Base-by-base conservation (phyloP, 345 rosid genomes). In the Hibiscus trionum region DNA sequence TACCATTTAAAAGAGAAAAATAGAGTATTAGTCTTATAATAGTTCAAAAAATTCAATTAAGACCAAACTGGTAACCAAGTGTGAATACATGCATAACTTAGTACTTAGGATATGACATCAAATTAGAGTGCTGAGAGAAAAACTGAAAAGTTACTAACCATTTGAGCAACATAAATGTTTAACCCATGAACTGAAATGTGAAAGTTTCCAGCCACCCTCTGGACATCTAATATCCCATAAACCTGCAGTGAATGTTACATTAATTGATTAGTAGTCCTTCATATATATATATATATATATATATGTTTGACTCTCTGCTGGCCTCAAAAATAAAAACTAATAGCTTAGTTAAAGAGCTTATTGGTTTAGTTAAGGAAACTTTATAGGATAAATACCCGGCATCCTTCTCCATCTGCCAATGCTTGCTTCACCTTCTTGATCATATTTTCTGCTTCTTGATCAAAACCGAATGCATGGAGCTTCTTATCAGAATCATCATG, bases 131-230 rank as follows among this genome's bases (percentile, higher is more conserved):
- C 7, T 8, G 16, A 24, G 10, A 74, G 49, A 49, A 16, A 61
- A 42, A 42, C 46, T 9, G 46, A 10, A 42, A 37, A 35, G 31
- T 33, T 26, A 72, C 93, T 58, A 49, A 95, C 99, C 98, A 85
- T 86, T 78, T 96, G 98, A 74, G 99, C 98, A 77, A 91, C 97
- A 81, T 91, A 90, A 33, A 93, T 88, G 80, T 89, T 96, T 77
- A 96, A 80, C 53, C 98, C 97, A 76, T 93, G 99, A 74, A 96
- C 96, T 74, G 99, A 96, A 55, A 96, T 83, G 78, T 96, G 99
- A 81, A 96, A 96, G 83, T 96, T 96, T 79, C 98, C 99, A 75
- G 99, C 97, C 76, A 96, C 99, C 61, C 98, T 85, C 85, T 96
- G 99, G 65, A 93, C 98, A 84, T 96, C 98, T 55, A 96, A 77